phyloP scores from a whole-genome alignment of 192 early-diverging fungal genomes.

The Globomyces pollinis-pini region DNA sequence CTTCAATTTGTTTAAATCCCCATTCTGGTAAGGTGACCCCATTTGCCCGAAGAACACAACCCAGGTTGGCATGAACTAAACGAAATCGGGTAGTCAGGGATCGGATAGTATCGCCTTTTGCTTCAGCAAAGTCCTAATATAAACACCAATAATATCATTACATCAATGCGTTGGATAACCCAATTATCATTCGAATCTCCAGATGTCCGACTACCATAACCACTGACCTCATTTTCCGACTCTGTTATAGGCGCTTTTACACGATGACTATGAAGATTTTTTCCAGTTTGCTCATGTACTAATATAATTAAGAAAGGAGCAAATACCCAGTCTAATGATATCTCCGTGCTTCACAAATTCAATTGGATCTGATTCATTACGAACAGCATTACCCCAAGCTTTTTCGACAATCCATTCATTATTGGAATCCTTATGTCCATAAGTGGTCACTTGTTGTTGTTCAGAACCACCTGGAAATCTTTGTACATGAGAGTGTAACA shows the following conservation, averaged over 20 bases:
- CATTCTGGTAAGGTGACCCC: constrained; percentile 83
- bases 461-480: constrained; percentile 75
- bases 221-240: constrained; percentile 77
- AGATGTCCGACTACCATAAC: constrained; percentile 61
- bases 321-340: constrained; percentile 62
- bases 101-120: constrained; percentile 40
- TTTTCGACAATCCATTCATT: constrained; percentile 81
- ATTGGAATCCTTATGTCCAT: constrained; percentile 87
- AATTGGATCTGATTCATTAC: constrained; percentile 20
- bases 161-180: constrained; percentile 72
- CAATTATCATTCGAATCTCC: constrained; percentile 87
- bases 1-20: constrained; percentile 93
- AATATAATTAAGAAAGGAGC: constrained; percentile 5
- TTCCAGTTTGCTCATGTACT: constrained; percentile 60
- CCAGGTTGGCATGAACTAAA: constrained; percentile 59
- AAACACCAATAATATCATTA: constrained; percentile 20
- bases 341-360: constrained; percentile 73
- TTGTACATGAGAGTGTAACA: constrained; percentile 91
- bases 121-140: constrained; percentile 30
- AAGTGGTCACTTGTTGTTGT: constrained; percentile 96
- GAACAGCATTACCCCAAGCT: constrained; percentile 40
- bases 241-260: constrained; percentile 69
- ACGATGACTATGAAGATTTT: constrained; percentile 81
- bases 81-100: constrained; percentile 77
- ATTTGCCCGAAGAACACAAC: constrained; percentile 71